Base-by-base conservation (phyloP, 1,284 basidiomycete genomes). In the Trichosporon inkin region DNA sequence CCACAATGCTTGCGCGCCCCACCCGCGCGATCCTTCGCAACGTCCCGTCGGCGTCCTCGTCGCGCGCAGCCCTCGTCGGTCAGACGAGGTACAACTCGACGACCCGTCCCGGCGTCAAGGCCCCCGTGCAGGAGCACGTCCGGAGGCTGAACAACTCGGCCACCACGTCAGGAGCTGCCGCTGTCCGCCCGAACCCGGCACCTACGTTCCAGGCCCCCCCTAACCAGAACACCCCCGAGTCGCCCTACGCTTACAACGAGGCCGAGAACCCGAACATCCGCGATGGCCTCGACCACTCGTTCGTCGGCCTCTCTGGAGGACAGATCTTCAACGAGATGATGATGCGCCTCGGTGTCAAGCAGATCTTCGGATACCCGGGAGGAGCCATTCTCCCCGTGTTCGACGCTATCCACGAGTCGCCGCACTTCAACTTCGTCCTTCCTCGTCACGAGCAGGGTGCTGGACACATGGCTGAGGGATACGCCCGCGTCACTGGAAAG, bases 241-340 rank as follows among this genome's bases (percentile, higher is more conserved):
- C 65, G 36, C 63, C 61, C 11, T 55, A 58, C 17, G 57, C 57
- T 19, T 49, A 55, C 36, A 54, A 49, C 44, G 44, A 65, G 37
- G 44, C 59, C 41, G 53, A 53, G 36, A 53, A 62, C 61, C 56
- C 58, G 10, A 61, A 62, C 37, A 49, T 66, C 56, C 63, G 60
- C 49, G 64, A 64, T 47, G 62, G 60, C 44, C 61, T 57, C 32
- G 75, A 78, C 64, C 71, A 76, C 66, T 73, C 75, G 71, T 97
- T 99, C 72, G 85, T 98, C 60, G 95, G 95, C 62, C 86, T 95
- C 80, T 91, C 92, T 17, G 95, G 95, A 35, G 95, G 95, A 37
- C 85, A 97, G 78, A 97, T 99, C 74, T 97, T 99, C 81, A 93
- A 99, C 78, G 94, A 99, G 80, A 98, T 99, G 95, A 97, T 99